Evolutionary conservation across 1,139 yeast genomes (phyloP).

Genomic region (Yamadazyma triangularis): DNA sequence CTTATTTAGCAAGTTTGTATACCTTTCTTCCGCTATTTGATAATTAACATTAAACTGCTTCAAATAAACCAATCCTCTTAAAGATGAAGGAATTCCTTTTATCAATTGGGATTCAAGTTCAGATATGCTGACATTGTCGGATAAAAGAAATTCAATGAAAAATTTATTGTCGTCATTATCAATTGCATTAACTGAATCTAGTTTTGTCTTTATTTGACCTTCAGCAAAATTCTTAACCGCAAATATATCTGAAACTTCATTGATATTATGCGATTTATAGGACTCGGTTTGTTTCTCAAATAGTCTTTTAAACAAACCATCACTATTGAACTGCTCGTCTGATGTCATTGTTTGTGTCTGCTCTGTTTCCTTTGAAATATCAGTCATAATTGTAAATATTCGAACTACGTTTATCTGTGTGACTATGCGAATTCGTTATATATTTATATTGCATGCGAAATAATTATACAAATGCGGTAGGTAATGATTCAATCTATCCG

Average conservation of each 20-base stretch:
- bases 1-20: slow-evolving; percentile 22
- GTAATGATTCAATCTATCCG: no score
- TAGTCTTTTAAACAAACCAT: no score
- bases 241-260: slow-evolving; percentile 33
- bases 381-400: no score
- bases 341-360: no score
- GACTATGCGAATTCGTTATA: no score
- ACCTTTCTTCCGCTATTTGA: slow-evolving; percentile 27
- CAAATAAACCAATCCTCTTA: slow-evolving; percentile 29
- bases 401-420: no score
- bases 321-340: no score
- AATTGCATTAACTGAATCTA: slow-evolving; percentile 1
- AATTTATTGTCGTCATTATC: slow-evolving; percentile 1
- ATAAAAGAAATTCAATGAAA: neutral
- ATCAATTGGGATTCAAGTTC: slow-evolving; percentile 24
- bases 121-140: no score
- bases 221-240: slow-evolving; percentile 10
- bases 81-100: slow-evolving; percentile 29
- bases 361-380: no score
- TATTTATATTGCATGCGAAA: no score
- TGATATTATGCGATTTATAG: slow-evolving; percentile 29
- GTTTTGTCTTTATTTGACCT: slow-evolving; percentile 4
- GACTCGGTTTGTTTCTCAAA: slow-evolving; percentile 30
- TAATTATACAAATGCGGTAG: no score
- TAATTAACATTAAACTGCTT: slow-evolving; percentile 30